Evolutionary conservation across 1,284 basidiomycete species (phyloP), one percentile per base, ranked within the genome.

Genomic region (Vanrija humicola): DNA sequence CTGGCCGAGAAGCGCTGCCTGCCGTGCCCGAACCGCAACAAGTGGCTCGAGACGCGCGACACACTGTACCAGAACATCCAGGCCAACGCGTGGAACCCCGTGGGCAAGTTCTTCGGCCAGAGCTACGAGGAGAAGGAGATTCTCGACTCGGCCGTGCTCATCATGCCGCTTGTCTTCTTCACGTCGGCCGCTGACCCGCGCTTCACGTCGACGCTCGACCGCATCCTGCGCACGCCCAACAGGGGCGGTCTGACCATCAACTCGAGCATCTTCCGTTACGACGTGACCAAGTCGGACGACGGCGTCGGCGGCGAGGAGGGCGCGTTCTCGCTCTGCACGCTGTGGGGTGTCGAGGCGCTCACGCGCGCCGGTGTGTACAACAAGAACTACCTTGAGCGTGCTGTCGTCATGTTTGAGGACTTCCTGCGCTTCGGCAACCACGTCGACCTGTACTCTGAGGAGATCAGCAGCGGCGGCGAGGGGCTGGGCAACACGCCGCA

Each of bases 251-350:
- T 95, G 67, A 90, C 88, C 7, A 88, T 89, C 3, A 92, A 93
- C 64, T 68, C 70, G 43, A 71, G 74, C 8, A 74, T 79, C 28
- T 79, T 77, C 64, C 68, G 78, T 42, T 76, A 90, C 86, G 89
- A 95, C 68, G 86, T 88, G 12, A 77, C 72, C 28, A 87, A 88
- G 70, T 83, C 88, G 0, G 86, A 90, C 56, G 93, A 95, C 68
- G 93, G 92, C 7, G 89, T 95, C 18, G 92, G 92, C 6, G 92
- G 93, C 1, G 89, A 92, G 62, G 92, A 93, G 75, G 92, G 91
- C n/a, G 75, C 77, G 0, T 80, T 79, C 63, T 73, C 74, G 2
- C 61, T 80, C 40, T 72, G 66, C 54, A 70, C 65, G 7, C 63
- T 63, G 39, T 70, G 89, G 89, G 87, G 87, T 60, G 80, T 94